Conservation (phyloP, 1,284 basidiomycete species). For the Fomitopsis palustris region DNA sequence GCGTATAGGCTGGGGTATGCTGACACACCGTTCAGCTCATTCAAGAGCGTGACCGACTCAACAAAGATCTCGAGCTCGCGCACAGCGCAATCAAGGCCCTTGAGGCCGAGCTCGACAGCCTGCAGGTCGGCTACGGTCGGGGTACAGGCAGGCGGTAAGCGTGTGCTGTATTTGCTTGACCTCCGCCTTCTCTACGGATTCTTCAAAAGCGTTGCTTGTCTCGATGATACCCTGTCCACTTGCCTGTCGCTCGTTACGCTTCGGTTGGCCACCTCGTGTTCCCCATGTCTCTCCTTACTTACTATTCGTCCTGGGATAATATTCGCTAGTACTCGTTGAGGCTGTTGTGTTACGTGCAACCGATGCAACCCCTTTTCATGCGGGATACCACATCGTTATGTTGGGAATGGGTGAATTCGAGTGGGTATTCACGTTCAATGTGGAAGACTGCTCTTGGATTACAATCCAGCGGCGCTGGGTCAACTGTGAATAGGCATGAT, state of each 20-base stretch:
- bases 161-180: neutral
- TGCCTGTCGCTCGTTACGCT: conserved; percentile 4
- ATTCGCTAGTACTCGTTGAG: neutral
- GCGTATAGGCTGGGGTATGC: neutral
- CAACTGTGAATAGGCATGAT: too few relatives aligned
- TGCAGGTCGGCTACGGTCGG: conserved; percentile 82
- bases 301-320: neutral
- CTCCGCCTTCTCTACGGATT: neutral
- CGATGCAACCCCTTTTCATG: neutral
- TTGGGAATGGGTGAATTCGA: too few relatives aligned
- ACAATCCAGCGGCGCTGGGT: too few relatives aligned
- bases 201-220: neutral
- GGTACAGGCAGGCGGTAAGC: conserved; percentile 68
- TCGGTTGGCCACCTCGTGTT: neutral
- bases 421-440: too few relatives aligned
- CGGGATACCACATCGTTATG: too few relatives aligned
- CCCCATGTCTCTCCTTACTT: conserved; percentile 3
- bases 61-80: conserved; percentile 93
- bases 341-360: neutral
- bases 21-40: conserved; percentile 63
- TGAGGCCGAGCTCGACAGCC: conserved; percentile 86
- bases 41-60: conserved; percentile 92
- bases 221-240: conserved; percentile 5
- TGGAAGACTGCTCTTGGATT: too few relatives aligned
- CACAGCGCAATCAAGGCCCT: conserved; percentile 90